Evolutionary conservation across 169 alveolate species (phyloP).

Genomic region (Plasmodium gallinaceum): DNA sequence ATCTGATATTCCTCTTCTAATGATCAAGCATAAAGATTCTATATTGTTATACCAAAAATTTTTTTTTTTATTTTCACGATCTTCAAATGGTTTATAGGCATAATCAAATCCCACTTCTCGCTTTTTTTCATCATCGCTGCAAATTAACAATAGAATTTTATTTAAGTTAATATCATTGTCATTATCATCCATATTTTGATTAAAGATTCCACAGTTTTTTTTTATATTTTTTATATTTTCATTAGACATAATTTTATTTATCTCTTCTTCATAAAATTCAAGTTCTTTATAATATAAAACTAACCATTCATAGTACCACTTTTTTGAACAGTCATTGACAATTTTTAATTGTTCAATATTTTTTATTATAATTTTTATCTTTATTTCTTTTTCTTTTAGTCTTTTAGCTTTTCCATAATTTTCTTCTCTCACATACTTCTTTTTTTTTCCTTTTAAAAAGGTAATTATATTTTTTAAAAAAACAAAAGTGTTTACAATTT

Average conservation of each 20-base stretch:
- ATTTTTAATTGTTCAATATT: constrained; percentile 65
- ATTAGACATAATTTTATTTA: constrained; percentile 68
- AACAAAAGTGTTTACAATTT: constrained; percentile 66
- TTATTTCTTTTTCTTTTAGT: constrained; percentile 71
- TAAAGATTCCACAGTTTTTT: constrained; percentile 46
- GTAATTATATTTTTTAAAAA: constrained; percentile 63
- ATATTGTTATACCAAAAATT: constrained; percentile 56
- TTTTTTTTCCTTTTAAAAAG: constrained; percentile 69
- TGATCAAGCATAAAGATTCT: constrained; percentile 71
- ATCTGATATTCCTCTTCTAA: constrained; percentile 73
- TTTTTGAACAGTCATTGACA: constrained; percentile 51
- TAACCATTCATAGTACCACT: constrained; percentile 70
- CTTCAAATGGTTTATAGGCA: constrained; percentile 71
- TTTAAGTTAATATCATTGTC: constrained; percentile 48
- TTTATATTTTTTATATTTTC: constrained; percentile 70
- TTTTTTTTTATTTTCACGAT: constrained; percentile 32
- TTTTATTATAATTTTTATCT: constrained; percentile 65
- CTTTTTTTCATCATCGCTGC: constrained; percentile 65
- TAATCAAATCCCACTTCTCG: constrained; percentile 71
- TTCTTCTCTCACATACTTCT: constrained; percentile 68
- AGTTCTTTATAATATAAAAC: constrained; percentile 70
- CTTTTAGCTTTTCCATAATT: constrained; percentile 76
- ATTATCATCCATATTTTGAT: constrained; percentile 12
- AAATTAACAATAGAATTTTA: constrained; percentile 45
- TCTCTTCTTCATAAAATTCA: constrained; percentile 65